Base-by-base conservation (phyloP, 73 alveolate species). In the Paramecium biaurelia region DNA sequence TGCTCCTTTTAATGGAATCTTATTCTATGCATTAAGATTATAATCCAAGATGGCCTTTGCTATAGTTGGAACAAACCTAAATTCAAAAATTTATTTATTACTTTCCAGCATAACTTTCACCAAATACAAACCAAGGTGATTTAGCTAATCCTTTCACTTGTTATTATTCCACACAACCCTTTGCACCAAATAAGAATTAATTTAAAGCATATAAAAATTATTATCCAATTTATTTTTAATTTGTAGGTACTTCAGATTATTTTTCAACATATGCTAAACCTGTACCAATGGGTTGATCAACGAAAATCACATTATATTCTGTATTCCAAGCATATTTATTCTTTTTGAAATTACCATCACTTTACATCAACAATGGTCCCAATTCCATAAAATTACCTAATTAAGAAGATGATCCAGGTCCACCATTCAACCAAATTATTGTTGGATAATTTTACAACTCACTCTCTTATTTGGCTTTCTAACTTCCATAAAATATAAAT, bases 61-160 rank as follows among this genome's bases (percentile, higher is more conserved):
- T 5, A 88, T 70, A 7, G 90, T 70, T 14, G 93, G 93, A 23
- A 70, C 86, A 42, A 41, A 88, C 28, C 90, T 79, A 79, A 79
- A 9, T 43, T n/a, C n/a, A n/a, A n/a, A n/a, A 15, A 23, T 21
- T 2, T 9, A 30, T 38, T 5, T 38, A 4, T 41, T 79, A 79
- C 90, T 88, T 88, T 7, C 93, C 93, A 42, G 93, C 93, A 70
- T 88, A 88, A 3, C 88, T 57, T 59, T 88, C 93, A 41, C 93
- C 93, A 70, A 88, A 88, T 18, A 88, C 53, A 70, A 88, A 88
- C 57, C 85, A 41, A 18, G 93, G 92, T n/a, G 93, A 56, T 59
- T 63, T 4, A 7, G 37, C 6, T 21, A 70, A 38, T 12, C 35
- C 35, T 42, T 8, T 15, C 37, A 59, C 23, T n/a, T 12, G 4